phyloP scores from a whole-genome alignment of 2,329 filamentous ascomycete species.

The Hymenoscyphus linearis region DNA sequence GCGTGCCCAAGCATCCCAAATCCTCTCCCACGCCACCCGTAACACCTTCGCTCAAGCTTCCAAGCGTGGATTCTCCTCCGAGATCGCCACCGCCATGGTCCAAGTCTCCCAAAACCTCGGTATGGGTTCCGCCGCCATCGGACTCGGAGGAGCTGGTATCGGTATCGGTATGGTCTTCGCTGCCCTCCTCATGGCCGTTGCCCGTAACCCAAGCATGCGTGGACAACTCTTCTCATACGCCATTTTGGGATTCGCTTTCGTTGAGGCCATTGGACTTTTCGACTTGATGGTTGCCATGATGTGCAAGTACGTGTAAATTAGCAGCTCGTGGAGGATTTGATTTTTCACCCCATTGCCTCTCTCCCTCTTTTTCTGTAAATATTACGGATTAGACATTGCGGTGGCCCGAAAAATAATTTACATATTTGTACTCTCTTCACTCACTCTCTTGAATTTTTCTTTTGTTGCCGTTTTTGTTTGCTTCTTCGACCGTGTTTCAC shows the following conservation, averaged over 20 bases:
- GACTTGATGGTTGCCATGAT: slow-evolving; percentile 90
- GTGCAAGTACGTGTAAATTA: slow-evolving; percentile 68
- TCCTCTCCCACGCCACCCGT: slow-evolving; percentile 49
- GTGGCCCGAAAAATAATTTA: not conserved
- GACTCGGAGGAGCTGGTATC: slow-evolving; percentile 88
- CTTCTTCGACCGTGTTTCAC: not conserved
- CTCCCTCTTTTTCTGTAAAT: not conserved
- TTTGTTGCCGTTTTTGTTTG: not conserved
- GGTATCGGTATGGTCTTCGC: slow-evolving; percentile 95
- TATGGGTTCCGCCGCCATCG: slow-evolving; percentile 85
- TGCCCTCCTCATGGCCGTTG: slow-evolving; percentile 80
- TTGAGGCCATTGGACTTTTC: slow-evolving; percentile 87
- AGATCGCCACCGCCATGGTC: slow-evolving; percentile 83
- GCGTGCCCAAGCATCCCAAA: slow-evolving; percentile 63
- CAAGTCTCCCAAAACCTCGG: slow-evolving; percentile 87
- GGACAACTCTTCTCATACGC: slow-evolving; percentile 94
- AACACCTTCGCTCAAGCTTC: slow-evolving; percentile 54
- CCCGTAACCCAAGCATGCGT: slow-evolving; percentile 90
- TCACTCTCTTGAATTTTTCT: too few species aligned
- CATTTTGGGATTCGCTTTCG: slow-evolving; percentile 94
- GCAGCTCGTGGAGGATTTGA: not conserved
- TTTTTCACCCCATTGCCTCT: too few species aligned
- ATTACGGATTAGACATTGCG: not conserved
- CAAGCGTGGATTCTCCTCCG: slow-evolving; percentile 74
- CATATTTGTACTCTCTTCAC: too few species aligned